These are phyloP conservation scores for Verticillium albo-atrum DNA, from an alignment of 2,329 filamentous ascomycete species.

Conservation along the genomic window DNA sequence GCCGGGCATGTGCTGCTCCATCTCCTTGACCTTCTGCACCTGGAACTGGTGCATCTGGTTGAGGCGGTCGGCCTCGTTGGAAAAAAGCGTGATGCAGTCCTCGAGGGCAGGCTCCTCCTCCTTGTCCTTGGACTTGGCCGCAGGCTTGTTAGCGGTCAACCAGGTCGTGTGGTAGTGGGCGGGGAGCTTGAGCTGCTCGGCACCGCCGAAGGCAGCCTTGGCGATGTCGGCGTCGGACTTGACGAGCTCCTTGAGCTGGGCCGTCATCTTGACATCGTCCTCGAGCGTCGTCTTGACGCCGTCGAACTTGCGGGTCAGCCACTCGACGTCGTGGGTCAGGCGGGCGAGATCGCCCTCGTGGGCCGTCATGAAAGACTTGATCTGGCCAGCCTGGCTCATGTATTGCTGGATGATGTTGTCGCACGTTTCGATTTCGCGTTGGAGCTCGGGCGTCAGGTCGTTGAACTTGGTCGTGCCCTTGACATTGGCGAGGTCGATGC, in stretches of 20 bases:
- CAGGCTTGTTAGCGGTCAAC: slow-evolving; percentile 30
- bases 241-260: slow-evolving; percentile 54
- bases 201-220: slow-evolving; percentile 66
- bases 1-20: slow-evolving; percentile 42
- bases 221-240: slow-evolving; percentile 66
- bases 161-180: slow-evolving; percentile 46
- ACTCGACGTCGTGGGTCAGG: slow-evolving; percentile 41
- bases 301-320: slow-evolving; percentile 44
- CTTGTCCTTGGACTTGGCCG: slow-evolving; percentile 24
- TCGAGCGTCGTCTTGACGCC: slow-evolving; percentile 39
- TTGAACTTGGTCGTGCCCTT: slow-evolving; percentile 88
- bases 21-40: slow-evolving; percentile 28
- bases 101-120: slow-evolving; percentile 34
- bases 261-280: slow-evolving; percentile 58
- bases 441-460: slow-evolving; percentile 78
- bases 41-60: slow-evolving; percentile 36
- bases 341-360: slow-evolving; percentile 45
- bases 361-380: slow-evolving; percentile 61
- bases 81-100: slow-evolving; percentile 12
- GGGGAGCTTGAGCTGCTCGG: slow-evolving; percentile 71
- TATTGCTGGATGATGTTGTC: slow-evolving; percentile 78
- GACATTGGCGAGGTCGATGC: slow-evolving; percentile 74
- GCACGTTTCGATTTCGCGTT: slow-evolving; percentile 70
- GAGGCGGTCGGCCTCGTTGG: slow-evolving; percentile 14
- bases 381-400: slow-evolving; percentile 72